Evolutionary conservation across 441 rosid genomes (phyloP).

Genomic region (Erysimum cheiri): DNA sequence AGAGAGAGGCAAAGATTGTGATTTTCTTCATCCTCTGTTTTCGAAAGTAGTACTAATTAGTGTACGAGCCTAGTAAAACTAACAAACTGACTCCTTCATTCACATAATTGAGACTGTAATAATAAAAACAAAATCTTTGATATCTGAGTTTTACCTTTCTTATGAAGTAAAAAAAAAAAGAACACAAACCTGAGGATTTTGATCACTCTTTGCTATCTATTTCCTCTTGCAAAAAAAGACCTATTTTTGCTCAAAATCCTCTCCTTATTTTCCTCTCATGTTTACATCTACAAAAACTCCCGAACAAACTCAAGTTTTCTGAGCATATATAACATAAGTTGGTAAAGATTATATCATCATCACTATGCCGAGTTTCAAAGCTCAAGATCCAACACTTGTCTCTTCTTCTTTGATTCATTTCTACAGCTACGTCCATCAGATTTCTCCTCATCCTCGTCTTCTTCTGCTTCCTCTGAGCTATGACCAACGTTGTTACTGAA

Average conservation of each 20-base stretch:
- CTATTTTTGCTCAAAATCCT: too few relatives aligned
- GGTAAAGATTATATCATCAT: constrained; percentile 23
- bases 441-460: constrained; percentile 48
- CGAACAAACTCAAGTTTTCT: constrained; percentile 27
- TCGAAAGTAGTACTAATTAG: not conserved
- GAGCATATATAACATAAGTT: constrained; percentile 37
- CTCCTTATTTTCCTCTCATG: constrained; percentile 41
- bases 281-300: constrained; percentile 43
- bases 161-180: not conserved
- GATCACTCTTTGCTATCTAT: constrained; percentile 35
- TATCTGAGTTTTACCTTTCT: constrained; percentile 19
- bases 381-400: constrained; percentile 44
- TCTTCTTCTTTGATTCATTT: constrained; percentile 36
- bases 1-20: constrained; percentile 7
- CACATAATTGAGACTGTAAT: constrained; percentile 9
- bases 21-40: constrained; percentile 15
- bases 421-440: constrained; percentile 65
- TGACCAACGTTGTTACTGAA: constrained; percentile 32
- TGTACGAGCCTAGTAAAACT: not conserved
- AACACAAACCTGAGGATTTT: constrained; percentile 38
- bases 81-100: not conserved
- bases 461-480: constrained; percentile 43
- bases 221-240: too few relatives aligned
- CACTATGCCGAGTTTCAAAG: constrained; percentile 29
- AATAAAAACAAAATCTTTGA: constrained; percentile 20